Percentiles rank a stretch among this genome's conserved stretches.
These are phyloP conservation scores for Acer campestre DNA, from an alignment of 345 rosid species.

Conservation along the genomic window DNA sequence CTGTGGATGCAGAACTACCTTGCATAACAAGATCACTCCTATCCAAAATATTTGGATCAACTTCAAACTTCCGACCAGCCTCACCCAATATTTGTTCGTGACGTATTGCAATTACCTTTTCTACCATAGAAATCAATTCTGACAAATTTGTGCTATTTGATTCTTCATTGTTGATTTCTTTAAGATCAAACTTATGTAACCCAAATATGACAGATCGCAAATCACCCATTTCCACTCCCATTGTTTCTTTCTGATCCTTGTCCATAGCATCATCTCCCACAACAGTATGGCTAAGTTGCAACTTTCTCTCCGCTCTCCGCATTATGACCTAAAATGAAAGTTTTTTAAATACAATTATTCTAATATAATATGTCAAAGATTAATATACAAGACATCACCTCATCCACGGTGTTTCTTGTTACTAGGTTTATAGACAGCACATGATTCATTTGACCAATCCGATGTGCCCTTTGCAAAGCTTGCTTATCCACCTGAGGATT, in stretches of 20 bases:
- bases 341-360: background rate
- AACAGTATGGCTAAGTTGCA: conserved; percentile 79
- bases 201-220: conserved; percentile 73
- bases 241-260: conserved; percentile 50
- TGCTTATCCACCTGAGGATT: conserved; percentile 95
- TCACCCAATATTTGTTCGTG: conserved; percentile 35
- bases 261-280: conserved; percentile 51
- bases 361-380: conserved; percentile 4
- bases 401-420: conserved; percentile 66
- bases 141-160: conserved; percentile 47
- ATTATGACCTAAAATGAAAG: conserved; percentile 60
- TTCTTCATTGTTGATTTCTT: conserved; percentile 40
- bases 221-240: conserved; percentile 49
- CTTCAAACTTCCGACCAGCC: conserved; percentile 55
- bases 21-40: conserved; percentile 20
- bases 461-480: conserved; percentile 90
- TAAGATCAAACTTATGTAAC: conserved; percentile 69
- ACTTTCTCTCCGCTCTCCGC: conserved; percentile 77
- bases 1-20: conserved; percentile 34
- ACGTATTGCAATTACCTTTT: conserved; percentile 68
- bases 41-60: conserved; percentile 39
- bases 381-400: conserved; percentile 46
- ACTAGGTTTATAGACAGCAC: conserved; percentile 84
- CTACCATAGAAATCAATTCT: conserved; percentile 60
- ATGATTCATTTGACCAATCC: conserved; percentile 88